Evolutionary conservation across 176 grass and related monocot genomes (phyloP), one percentile per base, ranked within the genome.

Genomic region (Aechmea fasciata): DNA sequence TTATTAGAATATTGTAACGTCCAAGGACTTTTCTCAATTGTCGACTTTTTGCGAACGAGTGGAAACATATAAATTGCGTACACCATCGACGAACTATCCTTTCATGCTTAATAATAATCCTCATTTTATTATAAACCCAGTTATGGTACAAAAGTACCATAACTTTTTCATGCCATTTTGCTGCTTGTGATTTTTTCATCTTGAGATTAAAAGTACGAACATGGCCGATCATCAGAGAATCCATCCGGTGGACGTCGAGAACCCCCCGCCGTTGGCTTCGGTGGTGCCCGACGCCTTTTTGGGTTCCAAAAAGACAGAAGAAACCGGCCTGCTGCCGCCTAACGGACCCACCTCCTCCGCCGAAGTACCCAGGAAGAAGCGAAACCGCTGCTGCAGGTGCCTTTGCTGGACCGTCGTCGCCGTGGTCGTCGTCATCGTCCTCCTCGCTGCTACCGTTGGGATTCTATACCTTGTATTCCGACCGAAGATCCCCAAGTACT

Each of bases 401-500:
- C 70, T 88, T 65, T 93, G 94, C 75, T 93, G 87, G 52, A 84
- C 89, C 0, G 1, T 82, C 9, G 47, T 86, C 15, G n/a, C 52
- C 7, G 3, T 87, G 1, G 9, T 85, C 63, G 3, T 72, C 2
- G 55, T 93, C 28, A 70, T 61, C 59, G 28, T 99, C 17, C 69
- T 77, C 47, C 48, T 97, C 0, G 94, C 74, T 3, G 86, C 87
- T 57, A 99, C 80, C n/a, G 81, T 75, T 0, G 87, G 87, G n/a
- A 86, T 93, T 68, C 85, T 99, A 15, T 93, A 87, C 87, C 84
- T 85, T 5, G 77, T 85, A 64, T 99, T 99, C 77, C 3, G 67
- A 48, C 94, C 94, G 24, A 99, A 90, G 83, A 90, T 99, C 71
- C 87, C 94, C 1, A 66, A 79, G 15, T 99, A 90, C 84, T 65